Evolutionary conservation across 305 asterid species (phyloP).

Genomic region (Petunia hybrid): DNA sequence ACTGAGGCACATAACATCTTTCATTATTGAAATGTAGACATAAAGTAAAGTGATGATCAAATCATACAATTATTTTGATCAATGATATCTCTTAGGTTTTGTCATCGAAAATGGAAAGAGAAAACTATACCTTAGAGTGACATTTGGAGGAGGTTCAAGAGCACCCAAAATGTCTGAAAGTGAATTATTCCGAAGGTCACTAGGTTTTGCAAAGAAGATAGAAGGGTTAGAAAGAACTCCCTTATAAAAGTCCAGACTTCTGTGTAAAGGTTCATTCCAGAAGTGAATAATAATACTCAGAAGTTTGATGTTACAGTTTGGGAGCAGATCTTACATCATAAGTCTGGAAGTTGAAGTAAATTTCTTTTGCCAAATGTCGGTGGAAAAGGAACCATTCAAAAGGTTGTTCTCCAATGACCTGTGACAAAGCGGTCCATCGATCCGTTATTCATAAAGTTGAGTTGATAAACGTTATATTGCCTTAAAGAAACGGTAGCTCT

Average conservation of each 20-base stretch:
- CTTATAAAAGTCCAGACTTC: not conserved
- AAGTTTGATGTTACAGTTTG: constrained; percentile 13
- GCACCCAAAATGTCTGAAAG: constrained; percentile 47
- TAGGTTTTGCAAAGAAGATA: constrained; percentile 33
- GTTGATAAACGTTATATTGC: not conserved
- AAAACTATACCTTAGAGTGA: constrained; percentile 49
- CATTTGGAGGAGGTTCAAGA: constrained; percentile 56
- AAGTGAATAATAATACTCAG: not conserved
- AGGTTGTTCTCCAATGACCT: constrained; percentile 54
- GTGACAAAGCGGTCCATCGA: constrained; percentile 22
- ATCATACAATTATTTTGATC: not conserved
- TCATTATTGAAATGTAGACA: not conserved
- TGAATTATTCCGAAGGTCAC: constrained; percentile 52
- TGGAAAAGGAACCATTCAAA: constrained; percentile 51
- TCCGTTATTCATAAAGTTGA: constrained; percentile 4
- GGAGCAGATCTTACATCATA: constrained; percentile 41
- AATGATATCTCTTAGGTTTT: not conserved
- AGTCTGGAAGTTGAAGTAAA: constrained; percentile 40
- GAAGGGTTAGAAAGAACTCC: constrained; percentile 23
- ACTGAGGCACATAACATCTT: not conserved
- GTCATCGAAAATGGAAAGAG: not conserved
- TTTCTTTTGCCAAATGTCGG: constrained; percentile 50
- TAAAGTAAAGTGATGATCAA: not conserved
- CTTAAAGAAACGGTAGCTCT: not conserved
- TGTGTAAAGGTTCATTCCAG: not conserved